These are phyloP conservation scores for Leccinum griseonigrum DNA, from an alignment of 1,284 basidiomycete species.

Conservation along the genomic window DNA sequence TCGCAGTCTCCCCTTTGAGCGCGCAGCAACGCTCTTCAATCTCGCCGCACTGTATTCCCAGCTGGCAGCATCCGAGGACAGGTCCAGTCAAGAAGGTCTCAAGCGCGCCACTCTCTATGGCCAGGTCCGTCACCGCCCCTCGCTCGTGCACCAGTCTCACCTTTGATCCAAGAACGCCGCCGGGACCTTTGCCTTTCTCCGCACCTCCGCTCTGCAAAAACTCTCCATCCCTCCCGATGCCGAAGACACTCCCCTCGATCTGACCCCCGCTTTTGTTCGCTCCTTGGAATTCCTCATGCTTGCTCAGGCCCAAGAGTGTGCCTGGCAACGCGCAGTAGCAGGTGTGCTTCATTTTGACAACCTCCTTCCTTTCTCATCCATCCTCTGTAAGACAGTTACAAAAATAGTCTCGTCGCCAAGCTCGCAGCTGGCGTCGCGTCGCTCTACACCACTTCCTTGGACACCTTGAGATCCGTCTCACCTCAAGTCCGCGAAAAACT, in stretches of 20 bases:
- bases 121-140: slow-evolving; percentile 50
- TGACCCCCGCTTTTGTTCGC: slow-evolving; percentile 61
- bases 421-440: slow-evolving; percentile 76
- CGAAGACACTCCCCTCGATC: slow-evolving; percentile 59
- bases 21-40: slow-evolving; percentile 78
- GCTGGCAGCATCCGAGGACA: slow-evolving; percentile 63
- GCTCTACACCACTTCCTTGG: slow-evolving; percentile 61
- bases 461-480: slow-evolving; percentile 49
- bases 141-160: slow-evolving; percentile 1
- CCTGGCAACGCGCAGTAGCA: slow-evolving; percentile 90
- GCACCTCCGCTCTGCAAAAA: slow-evolving; percentile 55
- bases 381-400: slow-evolving; percentile 53
- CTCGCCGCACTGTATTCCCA: slow-evolving; percentile 80
- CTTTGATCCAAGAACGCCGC: slow-evolving; percentile 61
- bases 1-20: slow-evolving; percentile 77
- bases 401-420: slow-evolving; percentile 85
- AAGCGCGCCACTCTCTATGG: slow-evolving; percentile 70
- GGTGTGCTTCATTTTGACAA: slow-evolving; percentile 43
- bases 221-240: slow-evolving; percentile 50
- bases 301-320: slow-evolving; percentile 96
- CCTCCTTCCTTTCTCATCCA: slow-evolving; percentile 1
- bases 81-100: slow-evolving; percentile 73
- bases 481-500: slow-evolving; percentile 47
- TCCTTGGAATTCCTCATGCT: slow-evolving; percentile 80
- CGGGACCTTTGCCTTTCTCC: slow-evolving; percentile 70